Base-by-base conservation (phyloP, 2,329 filamentous ascomycete genomes). In the Bertia moriformis region DNA sequence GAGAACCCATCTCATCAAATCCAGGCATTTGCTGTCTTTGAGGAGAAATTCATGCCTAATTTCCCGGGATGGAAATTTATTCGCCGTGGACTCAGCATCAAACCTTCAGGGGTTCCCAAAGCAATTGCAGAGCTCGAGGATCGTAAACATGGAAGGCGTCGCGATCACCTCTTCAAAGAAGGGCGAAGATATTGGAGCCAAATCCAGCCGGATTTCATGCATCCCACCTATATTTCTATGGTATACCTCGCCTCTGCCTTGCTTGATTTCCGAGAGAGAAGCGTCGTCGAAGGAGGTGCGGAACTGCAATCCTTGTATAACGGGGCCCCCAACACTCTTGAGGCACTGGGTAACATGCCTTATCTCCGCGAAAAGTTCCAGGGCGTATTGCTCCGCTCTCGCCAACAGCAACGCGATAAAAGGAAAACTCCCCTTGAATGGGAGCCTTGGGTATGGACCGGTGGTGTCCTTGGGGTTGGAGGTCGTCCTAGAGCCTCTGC, bases 161-260 rank as follows among this genome's bases (percentile, higher is more conserved):
- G 10, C 15, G 17, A 35, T 15, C 10, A 10, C 10, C 32, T 61
- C 20, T 57, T 56, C 4, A 56, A 50, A 48, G 42, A 42, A 14
- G 57, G 46, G 10, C 48, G 48, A 22, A 45, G 42, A 19, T 51
- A 56, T 29, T 61, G 58, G 57, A 51, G 44, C 27, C 53, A 54
- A 19, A 47, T 61, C 3, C 44, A 57, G 18, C 60, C 60, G 2
- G 55, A 53, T 18, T 57, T 58, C 40, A 53, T 61, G 48, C 56
- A 59, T 40, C 63, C 63, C 13, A 58, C 58, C 4, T 66, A 66
- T 46, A 42, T 55, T 22, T 58, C 61, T 10, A 56, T 65, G 46
- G 54, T 66, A 13, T 55, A 60, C 41, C 49, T 67, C 18, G 60
- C 59, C 13, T 49, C 56, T n/a, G 52, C 57, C 7, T 47, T 65